phyloP scores from a whole-genome alignment of 768 basidiomycete species.

The Naematelia aurantialba region DNA sequence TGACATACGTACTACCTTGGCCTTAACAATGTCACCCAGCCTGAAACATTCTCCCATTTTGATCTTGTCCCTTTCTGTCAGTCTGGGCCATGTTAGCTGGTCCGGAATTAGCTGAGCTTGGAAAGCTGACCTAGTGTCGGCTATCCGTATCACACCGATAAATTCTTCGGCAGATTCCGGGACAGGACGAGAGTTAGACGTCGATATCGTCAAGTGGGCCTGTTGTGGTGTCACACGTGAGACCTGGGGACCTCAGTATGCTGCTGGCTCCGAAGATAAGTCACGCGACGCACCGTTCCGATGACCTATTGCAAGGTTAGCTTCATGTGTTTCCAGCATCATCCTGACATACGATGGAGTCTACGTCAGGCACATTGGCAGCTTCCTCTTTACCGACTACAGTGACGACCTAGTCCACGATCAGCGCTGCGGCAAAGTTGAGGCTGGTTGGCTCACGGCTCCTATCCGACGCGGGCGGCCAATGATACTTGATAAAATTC shows the following conservation, averaged over 20 bases:
- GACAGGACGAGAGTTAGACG: conserved; percentile 45
- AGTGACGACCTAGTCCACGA: conserved; percentile 28
- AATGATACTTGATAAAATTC: conserved; percentile 43
- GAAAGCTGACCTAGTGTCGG: conserved; percentile 43
- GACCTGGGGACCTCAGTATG: conserved; percentile 19
- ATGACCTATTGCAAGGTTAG: conserved; percentile 26
- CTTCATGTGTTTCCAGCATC: too few species aligned
- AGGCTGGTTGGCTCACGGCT: conserved; percentile 25
- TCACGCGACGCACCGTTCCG: conserved; percentile 28
- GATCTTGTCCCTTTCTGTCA: conserved; percentile 45
- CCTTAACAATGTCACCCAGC: conserved; percentile 50
- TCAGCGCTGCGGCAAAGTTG: conserved; percentile 7
- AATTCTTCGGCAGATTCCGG: conserved; percentile 49
- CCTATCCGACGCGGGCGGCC: conserved; percentile 38
- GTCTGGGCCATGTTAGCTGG: conserved; percentile 7
- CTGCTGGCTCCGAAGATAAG: not conserved
- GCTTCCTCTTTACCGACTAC: conserved; percentile 42
- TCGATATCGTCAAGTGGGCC: conserved; percentile 46
- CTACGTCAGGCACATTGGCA: conserved; percentile 42
- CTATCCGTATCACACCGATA: conserved; percentile 47
- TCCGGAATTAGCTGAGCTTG: not conserved
- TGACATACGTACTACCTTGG: conserved; percentile 48
- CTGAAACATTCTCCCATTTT: conserved; percentile 50
- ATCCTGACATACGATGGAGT: conserved; percentile 34
- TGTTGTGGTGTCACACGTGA: conserved; percentile 49